Percentiles rank a stretch among this genome's conserved stretches.
These are phyloP conservation scores for Eucalyptus pauciflora DNA, from an alignment of 345 rosid genomes.

Conservation along the genomic window DNA sequence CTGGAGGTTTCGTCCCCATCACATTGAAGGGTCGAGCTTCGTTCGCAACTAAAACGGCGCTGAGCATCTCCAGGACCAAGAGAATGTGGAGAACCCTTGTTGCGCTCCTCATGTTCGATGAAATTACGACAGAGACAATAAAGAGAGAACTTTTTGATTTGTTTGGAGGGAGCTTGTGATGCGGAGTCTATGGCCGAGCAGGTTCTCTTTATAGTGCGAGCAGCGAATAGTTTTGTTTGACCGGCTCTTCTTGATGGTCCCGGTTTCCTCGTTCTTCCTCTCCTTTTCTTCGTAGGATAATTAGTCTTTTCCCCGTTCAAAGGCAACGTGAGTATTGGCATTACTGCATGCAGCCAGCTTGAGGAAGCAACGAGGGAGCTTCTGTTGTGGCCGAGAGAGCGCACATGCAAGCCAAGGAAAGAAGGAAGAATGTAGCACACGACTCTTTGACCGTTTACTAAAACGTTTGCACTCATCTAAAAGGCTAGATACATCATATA, in stretches of 20 bases:
- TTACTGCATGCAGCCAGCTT: neutral
- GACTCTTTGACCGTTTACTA: neutral
- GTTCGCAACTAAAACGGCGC: neutral
- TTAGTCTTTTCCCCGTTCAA: neutral
- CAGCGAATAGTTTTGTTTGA: neutral
- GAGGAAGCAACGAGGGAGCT: neutral
- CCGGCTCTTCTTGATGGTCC: neutral
- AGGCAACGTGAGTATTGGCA: neutral
- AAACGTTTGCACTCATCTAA: neutral
- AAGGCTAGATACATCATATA: neutral
- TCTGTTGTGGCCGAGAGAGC: neutral
- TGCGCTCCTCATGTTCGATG: neutral
- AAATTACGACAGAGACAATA: neutral
- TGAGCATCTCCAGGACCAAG: neutral
- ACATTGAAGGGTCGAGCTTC: conserved; percentile 1
- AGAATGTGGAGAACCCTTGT: neutral
- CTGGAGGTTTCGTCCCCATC: neutral
- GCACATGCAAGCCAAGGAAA: neutral
- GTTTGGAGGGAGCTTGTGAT: neutral
- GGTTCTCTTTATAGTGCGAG: neutral
- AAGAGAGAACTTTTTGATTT: neutral
- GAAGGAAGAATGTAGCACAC: neutral
- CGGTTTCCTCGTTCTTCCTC: neutral
- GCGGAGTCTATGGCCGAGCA: neutral
- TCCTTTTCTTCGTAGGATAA: neutral